Conservation (phyloP, 495 filamentous ascomycete species). For the Thermothielavioides terrestris region DNA sequence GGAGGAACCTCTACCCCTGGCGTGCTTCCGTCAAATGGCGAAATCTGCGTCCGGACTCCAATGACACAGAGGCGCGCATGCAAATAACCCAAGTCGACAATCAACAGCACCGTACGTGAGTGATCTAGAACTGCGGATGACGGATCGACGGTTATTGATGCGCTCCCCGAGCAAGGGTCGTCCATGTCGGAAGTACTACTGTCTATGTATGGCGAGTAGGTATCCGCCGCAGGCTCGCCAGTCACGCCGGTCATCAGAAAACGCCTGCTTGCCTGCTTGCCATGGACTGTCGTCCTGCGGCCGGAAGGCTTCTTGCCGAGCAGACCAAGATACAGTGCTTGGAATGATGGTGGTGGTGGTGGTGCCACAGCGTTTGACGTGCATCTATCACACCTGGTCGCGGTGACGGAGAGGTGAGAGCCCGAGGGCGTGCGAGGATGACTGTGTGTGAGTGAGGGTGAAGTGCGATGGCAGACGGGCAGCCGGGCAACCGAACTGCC, state of each 20-base stretch:
- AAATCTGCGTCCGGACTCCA: slow-evolving; percentile 1
- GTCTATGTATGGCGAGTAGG: background rate
- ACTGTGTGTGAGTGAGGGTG: too few relatives aligned
- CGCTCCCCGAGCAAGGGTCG: slow-evolving; percentile 23
- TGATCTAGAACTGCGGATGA: slow-evolving; percentile 1
- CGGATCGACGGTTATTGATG: slow-evolving; percentile 30
- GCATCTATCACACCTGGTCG: slow-evolving; percentile 3
- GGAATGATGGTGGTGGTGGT: background rate
- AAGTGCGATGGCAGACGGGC: too few relatives aligned
- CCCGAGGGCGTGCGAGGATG: background rate
- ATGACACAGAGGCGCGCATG: slow-evolving; percentile 5
- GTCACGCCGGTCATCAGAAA: background rate
- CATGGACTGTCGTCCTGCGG: background rate
- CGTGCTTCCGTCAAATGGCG: slow-evolving; percentile 3
- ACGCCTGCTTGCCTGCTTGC: background rate
- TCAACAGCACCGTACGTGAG: background rate
- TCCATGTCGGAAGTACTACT: slow-evolving; percentile 19
- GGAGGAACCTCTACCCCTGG: background rate
- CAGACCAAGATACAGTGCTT: too few relatives aligned
- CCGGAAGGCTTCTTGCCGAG: background rate
- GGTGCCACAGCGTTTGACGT: background rate
- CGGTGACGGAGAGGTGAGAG: slow-evolving; percentile 1
- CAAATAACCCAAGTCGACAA: background rate
- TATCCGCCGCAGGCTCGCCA: background rate
- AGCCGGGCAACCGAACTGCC: slow-evolving; percentile 8